Base-by-base conservation (phyloP, 192 early-diverging fungal species). In the Backusella psychrophila region DNA sequence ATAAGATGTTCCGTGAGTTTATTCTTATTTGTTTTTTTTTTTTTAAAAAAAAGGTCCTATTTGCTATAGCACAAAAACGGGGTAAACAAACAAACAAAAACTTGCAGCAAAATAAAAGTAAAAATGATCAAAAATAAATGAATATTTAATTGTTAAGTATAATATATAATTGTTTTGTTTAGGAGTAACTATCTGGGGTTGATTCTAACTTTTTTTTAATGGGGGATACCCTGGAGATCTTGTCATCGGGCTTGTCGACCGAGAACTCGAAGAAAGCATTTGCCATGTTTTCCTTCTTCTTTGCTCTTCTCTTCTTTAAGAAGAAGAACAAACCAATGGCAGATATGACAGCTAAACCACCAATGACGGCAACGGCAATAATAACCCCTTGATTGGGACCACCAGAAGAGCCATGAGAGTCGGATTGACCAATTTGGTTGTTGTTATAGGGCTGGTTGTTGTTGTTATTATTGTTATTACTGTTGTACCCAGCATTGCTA, bases 251-350 rank as follows among this genome's bases (percentile, higher is more conserved):
- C 21, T 69, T 69, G 21, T 69, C 68, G 2, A 69, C 68, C 68
- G 68, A 69, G 36, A 69, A 69, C n/a, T 69, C 68, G 9, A 69
- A 69, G 68, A 69, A 69, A 39, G 68, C 68, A 26, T 69, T 38
- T n/a, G 68, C 68, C 68, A 69, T 69, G 38, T 69, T 69, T 41
- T 69, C 68, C 68, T 69, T 69, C 12, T 26, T 63, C 36, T 69
- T 69, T 21, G 41, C 68, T 38, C 68, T 69, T 69, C 68, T 69
- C n/a, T 69, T 69, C 38, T 69, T 69, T n/a, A 35, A 69, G 38
- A 69, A 69, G 21, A 69, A 69, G 68, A 69, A 41, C 19, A 69
- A 41, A 11, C 68, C 68, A n/a, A 69, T 38, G 33, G 68, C 68
- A 36, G 68, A 35, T 38, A 69, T 35, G 5, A 69, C 68, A 3